phyloP scores from a whole-genome alignment of 371 early-diverging fungal species.

The Syncephalastrum monosporum region DNA sequence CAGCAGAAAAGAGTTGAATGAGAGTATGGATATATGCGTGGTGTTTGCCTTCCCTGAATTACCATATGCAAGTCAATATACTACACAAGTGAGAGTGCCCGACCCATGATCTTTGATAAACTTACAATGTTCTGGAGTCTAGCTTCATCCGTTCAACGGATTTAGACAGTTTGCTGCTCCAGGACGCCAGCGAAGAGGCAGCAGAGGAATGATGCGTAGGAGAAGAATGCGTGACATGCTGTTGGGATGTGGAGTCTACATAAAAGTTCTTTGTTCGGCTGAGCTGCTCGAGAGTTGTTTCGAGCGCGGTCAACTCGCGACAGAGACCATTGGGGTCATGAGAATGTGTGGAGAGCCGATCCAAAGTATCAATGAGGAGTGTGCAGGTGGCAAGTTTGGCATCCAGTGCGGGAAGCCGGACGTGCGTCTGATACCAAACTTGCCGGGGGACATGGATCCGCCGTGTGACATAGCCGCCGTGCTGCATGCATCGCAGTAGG shows the following conservation, averaged over 20 bases:
- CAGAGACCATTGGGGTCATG: constrained; percentile 2
- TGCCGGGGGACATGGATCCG: constrained; percentile 30
- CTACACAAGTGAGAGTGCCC: too few relatives aligned
- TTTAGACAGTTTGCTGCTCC: constrained; percentile 33
- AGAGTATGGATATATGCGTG: constrained; percentile 28
- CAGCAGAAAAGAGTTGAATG: constrained; percentile 23
- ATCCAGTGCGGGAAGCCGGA: constrained; percentile 26
- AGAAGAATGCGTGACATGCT: constrained; percentile 21
- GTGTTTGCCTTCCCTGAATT: constrained; percentile 21
- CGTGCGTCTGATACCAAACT: constrained; percentile 34
- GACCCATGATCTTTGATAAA: background rate
- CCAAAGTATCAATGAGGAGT: constrained; percentile 16
- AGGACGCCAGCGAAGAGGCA: constrained; percentile 16
- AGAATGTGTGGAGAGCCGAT: constrained; percentile 19
- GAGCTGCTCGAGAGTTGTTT: constrained; percentile 13
- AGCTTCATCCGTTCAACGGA: constrained; percentile 35
- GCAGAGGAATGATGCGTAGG: background rate
- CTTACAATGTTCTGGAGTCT: constrained; percentile 24
- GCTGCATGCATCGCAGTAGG: constrained; percentile 20
- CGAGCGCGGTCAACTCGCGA: constrained; percentile 13
- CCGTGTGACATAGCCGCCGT: constrained; percentile 32
- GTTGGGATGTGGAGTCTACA: background rate
- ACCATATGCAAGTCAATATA: too few relatives aligned
- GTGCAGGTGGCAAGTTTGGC: constrained; percentile 29
- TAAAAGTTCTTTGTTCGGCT: background rate